Evolutionary conservation across 2,329 filamentous ascomycete genomes (phyloP), one percentile per base, ranked within the genome.

Genomic region (Neurospora sp.): DNA sequence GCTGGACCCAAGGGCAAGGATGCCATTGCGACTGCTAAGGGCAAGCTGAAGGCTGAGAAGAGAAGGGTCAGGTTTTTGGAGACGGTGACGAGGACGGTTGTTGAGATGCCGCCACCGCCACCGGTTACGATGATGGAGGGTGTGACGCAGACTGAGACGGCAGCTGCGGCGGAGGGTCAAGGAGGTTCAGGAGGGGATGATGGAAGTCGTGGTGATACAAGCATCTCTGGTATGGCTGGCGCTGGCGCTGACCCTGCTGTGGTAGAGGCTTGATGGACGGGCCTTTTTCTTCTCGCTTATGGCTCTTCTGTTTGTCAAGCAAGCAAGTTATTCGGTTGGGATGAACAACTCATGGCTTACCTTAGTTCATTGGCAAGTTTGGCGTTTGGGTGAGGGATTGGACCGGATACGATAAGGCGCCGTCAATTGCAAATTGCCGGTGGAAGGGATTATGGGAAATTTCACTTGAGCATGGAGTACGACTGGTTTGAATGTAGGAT

Each of bases 1-100:
- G 72, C 81, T 82, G 43, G 78, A 78, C 19, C 83, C 6, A 72
- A 77, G 67, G 67, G 77, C 67, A 71, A 77, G 69, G 76, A 75
- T 39, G 72, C 78, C 4, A 72, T 76, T n/a, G 75, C 80, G 62
- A 82, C 78, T 72, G 82, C 83, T 43, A 78, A 79, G 28, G 83
- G 84, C 52, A 81, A 78, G 67, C 81, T 82, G 33, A 75, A 71
- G 70, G 73, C 69, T 15, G 74, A 75, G 70, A 66, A 71, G 46
- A 69, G 75, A 69, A 66, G 69, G 69, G 75, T 77, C 40, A 67
- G 75, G 68, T 76, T 77, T 65, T 38, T 78, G 37, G 82, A 84
- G 67, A 69, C 66, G 19, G 68, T 67, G 19, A 69, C 69, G 40
- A 70, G 72, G 66, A 57, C 72, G 70, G 71, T 75, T 2, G 52